Base-by-base conservation (phyloP, 1,139 yeast species). In the Blastobotrys capitulatus region DNA sequence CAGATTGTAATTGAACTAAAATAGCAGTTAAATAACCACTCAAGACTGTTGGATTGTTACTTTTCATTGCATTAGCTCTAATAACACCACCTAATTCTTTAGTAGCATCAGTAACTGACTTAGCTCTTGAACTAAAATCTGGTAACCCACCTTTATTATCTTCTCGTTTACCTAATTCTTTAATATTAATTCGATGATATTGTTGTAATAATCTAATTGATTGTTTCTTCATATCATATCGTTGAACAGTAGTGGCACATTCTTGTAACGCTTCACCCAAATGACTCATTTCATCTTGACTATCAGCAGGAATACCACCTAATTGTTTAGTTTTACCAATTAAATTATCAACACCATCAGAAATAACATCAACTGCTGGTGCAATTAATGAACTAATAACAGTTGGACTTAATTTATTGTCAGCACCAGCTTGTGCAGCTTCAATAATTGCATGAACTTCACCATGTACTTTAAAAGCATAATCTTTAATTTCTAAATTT, bases 331-430 rank as follows among this genome's bases (percentile, higher is more conserved):
- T 8, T 12, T 20, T 22, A 31, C 32, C 38, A 20, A 35, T 12
- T 13, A 63, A 52, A 7, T 59, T 61, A 54, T 63, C 65, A 19
- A 60, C 62, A 29, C 66, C 67, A 46, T 63, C 64, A 41, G 62
- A 58, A 10, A 63, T 54, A n/a, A 62, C 52, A 49, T 63, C 63
- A 36, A 62, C 59, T 38, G 60, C 57, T 26, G 66, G 64, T 1
- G 60, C 61, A 6, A 62, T 57, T 37, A 62, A 50, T 31, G 53
- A 48, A 29, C 52, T 46, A 31, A 56, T 57, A 25, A 61, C 53
- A 4, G 51, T 55, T 47, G 54, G 48, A 15, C 65, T 52, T 37
- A 56, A 42, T 25, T 64, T 64, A 3, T 6, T 5, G 8, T 38
- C 8, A 19, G 38, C 12, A n/a, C 54, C 49, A 16, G 20, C 22